These are phyloP conservation scores for Delonix regia DNA, from an alignment of 306 rosid genomes.

Conservation along the genomic window DNA sequence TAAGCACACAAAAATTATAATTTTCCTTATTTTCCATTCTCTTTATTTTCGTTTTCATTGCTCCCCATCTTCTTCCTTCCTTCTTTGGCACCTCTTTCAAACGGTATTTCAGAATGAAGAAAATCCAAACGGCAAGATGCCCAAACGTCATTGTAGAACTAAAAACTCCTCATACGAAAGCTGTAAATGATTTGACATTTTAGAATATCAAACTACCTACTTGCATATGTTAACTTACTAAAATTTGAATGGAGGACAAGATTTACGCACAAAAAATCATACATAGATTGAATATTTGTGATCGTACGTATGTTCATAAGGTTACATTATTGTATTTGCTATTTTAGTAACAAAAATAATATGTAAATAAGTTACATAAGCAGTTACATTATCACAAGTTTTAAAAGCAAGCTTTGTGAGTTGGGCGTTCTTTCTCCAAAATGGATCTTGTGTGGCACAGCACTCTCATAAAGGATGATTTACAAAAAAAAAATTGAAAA, in stretches of 20 bases:
- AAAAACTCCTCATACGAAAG: background rate
- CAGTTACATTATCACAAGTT: too few species aligned
- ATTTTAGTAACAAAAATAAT: too few species aligned
- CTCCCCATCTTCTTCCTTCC: background rate
- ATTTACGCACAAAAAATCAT: too few species aligned
- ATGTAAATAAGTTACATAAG: too few species aligned
- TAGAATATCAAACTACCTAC: background rate
- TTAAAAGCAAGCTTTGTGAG: too few species aligned
- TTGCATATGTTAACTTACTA: background rate
- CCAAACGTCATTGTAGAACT: background rate
- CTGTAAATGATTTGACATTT: background rate
- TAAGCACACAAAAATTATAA: background rate
- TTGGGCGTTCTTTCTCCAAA: too few species aligned
- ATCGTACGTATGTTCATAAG: too few species aligned
- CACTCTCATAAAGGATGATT: too few species aligned
- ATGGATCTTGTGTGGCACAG: too few species aligned
- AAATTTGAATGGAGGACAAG: background rate
- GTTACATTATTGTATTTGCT: too few species aligned
- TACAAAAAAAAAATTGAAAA: too few species aligned
- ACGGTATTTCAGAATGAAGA: background rate
- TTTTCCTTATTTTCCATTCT: background rate
- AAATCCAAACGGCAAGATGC: background rate
- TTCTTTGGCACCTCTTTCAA: background rate
- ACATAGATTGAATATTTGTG: too few species aligned
- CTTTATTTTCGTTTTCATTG: background rate